phyloP scores from a whole-genome alignment of 192 early-diverging fungal species.

The Backusella psychrophila region DNA sequence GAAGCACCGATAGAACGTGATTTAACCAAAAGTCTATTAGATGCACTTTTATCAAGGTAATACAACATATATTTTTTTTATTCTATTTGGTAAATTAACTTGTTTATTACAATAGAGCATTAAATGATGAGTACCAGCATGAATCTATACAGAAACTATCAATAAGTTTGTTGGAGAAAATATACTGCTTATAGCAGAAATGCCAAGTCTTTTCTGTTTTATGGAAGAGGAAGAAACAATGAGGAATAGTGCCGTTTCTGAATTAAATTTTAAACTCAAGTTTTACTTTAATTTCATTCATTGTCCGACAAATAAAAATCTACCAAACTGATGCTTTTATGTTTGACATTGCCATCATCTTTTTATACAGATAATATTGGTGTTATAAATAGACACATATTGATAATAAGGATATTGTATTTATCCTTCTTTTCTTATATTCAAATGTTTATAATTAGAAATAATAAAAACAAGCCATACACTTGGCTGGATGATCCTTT shows the following conservation, averaged over 20 bases:
- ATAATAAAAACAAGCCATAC: neutral
- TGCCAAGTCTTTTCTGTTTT: neutral
- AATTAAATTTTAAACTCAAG: neutral
- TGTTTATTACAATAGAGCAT: neutral
- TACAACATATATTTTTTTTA: neutral
- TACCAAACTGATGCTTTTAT: neutral
- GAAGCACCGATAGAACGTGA: conserved; percentile 2
- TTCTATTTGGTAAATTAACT: neutral
- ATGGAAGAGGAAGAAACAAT: neutral
- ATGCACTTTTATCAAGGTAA: neutral
- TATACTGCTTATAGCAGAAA: neutral
- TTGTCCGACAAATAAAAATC: neutral
- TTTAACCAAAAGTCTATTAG: conserved; percentile 8
- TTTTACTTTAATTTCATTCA: neutral
- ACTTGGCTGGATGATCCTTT: neutral
- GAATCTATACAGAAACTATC: neutral
- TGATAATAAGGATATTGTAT: neutral
- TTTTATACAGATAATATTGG: neutral
- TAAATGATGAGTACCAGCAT: neutral
- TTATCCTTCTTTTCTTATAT: neutral
- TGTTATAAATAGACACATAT: neutral
- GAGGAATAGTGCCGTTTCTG: neutral
- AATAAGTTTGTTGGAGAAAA: neutral
- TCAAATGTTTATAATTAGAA: neutral
- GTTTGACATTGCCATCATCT: neutral